Percentiles rank a stretch among this genome's conserved stretches.
Conservation (phyloP, 352 stramenopile genomes). For the Phytophthora uliginosa region DNA sequence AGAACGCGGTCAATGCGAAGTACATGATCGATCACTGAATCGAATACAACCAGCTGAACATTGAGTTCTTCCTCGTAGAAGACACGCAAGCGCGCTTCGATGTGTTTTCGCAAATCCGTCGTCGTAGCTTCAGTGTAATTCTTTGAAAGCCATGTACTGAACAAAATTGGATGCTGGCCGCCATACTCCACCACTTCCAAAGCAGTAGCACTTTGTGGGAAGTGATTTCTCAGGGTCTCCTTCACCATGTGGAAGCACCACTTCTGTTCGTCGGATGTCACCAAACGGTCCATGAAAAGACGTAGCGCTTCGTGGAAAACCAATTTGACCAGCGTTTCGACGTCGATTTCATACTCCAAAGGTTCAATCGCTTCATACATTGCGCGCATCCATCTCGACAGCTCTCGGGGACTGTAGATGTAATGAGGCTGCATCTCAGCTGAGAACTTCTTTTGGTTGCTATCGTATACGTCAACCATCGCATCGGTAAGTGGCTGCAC, state of each 20-base stretch:
- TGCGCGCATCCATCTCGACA: conserved; percentile 99
- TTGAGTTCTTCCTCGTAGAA: conserved; percentile 99
- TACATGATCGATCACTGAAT: conserved; percentile 99
- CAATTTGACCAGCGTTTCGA: conserved; percentile 98
- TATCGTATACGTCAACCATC: conserved; percentile 99
- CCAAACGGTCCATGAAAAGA: conserved; percentile 99
- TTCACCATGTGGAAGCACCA: conserved; percentile 97
- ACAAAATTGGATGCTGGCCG: conserved; percentile 96
- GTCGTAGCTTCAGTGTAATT: conserved; percentile 96
- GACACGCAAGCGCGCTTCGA: conserved; percentile 96
- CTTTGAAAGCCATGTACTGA: conserved; percentile 99
- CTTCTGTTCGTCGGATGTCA: conserved; percentile 96
- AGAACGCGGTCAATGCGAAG: conserved; percentile 99
- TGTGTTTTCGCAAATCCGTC: conserved; percentile 96
- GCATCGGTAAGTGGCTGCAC: conserved; percentile 97
- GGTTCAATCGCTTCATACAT: conserved; percentile 98
- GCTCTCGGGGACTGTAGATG: conserved; percentile 99
- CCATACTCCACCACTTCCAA: conserved; percentile 78
- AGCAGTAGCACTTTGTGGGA: conserved; percentile 82
- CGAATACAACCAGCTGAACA: conserved; percentile 99
- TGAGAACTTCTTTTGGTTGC: conserved; percentile 97
- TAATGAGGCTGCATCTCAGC: conserved; percentile 98
- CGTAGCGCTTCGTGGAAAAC: conserved; percentile 99
- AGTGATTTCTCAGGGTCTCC: conserved; percentile 83
- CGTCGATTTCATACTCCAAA: conserved; percentile 95